These are phyloP conservation scores for Coelastrella sp. DNA, from an alignment of 139 green algal genomes.

Conservation along the genomic window DNA sequence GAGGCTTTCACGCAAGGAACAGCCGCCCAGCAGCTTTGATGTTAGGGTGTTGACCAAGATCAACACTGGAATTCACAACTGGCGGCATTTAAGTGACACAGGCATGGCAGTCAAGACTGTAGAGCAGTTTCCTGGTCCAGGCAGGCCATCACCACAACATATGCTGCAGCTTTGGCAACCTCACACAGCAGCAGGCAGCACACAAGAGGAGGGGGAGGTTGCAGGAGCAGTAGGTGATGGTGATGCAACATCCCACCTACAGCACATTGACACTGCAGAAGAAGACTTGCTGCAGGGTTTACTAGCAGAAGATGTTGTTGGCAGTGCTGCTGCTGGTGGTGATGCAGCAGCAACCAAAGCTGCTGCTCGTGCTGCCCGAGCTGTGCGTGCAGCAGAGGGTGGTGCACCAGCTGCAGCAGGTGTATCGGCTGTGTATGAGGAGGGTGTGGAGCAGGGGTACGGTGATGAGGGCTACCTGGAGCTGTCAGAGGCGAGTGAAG, in stretches of 20 bases:
- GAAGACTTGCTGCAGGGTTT: conserved; percentile 42
- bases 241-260: not conserved
- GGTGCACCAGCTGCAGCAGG: not conserved
- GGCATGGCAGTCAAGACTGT: not conserved
- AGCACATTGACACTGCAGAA: conserved; percentile 34
- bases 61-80: conserved; percentile 4
- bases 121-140: not conserved
- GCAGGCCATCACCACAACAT: not conserved
- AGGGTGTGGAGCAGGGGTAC: not conserved
- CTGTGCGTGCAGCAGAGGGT: not conserved
- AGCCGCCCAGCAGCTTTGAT: conserved; percentile 6
- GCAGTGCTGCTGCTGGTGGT: not conserved
- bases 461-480: not conserved
- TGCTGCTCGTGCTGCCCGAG: not conserved
- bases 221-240: conserved; percentile 3
- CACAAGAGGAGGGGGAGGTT: conserved; percentile 37
- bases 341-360: not conserved
- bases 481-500: not conserved
- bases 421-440: not conserved
- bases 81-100: conserved; percentile 11
- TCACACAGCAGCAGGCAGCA: not conserved
- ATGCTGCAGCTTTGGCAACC: not conserved
- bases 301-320: not conserved
- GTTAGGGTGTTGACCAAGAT: not conserved
- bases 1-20: conserved; percentile 2